A percentile compares a stretch with the other conserved stretches of the same genome.
These are phyloP conservation scores for Adansonia gregorii DNA, from an alignment of 441 rosid species.

Conservation along the genomic window DNA sequence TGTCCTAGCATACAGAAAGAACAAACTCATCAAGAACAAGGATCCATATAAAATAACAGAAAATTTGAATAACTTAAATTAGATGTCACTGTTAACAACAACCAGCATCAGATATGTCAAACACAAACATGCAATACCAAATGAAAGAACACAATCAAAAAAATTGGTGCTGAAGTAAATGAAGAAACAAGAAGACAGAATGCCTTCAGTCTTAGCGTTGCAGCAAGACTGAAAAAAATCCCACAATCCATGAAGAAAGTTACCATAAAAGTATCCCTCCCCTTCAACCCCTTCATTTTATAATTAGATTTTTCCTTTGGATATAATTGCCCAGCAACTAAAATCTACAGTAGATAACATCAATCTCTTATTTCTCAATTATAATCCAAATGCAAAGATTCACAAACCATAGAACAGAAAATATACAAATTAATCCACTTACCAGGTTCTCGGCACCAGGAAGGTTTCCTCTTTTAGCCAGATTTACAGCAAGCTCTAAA, in stretches of 20 bases:
- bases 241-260: conserved; percentile 4
- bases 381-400: not conserved
- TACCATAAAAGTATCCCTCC: conserved; percentile 11
- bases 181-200: conserved; percentile 12
- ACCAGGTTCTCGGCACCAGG: conserved; percentile 95
- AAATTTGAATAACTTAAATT: conserved; percentile 8
- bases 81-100: not conserved
- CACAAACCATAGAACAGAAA: not conserved
- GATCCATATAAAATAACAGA: not conserved
- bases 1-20: conserved; percentile 20
- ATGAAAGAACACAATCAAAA: not conserved
- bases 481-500: conserved; percentile 91
- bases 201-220: not conserved
- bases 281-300: not conserved
- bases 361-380: not conserved
- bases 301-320: conserved; percentile 4
- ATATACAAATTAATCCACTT: not conserved
- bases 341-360: conserved; percentile 16
- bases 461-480: conserved; percentile 93
- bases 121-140: not conserved
- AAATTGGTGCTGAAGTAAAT: conserved; percentile 11
- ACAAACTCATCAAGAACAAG: not conserved
- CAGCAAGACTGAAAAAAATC: not conserved
- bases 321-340: conserved; percentile 4
- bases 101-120: not conserved